Evolutionary conservation across 768 basidiomycete genomes (phyloP), one percentile per base, ranked within the genome.

Genomic region (Hericium erinaceus): DNA sequence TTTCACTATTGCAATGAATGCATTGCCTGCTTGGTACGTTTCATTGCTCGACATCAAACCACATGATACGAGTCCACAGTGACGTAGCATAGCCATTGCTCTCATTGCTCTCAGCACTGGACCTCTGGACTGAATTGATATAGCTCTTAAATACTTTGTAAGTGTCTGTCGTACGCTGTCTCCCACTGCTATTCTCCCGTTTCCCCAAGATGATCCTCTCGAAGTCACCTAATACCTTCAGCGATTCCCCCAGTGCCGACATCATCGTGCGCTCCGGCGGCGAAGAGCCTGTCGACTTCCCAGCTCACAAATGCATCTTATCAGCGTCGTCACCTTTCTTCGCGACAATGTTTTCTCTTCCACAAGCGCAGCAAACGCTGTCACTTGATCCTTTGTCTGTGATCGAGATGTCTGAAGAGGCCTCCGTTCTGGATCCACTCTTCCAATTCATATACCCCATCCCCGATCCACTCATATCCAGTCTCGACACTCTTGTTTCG

Each of bases 321-420:
- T 71, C 79, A 11, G 73, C 75, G 4, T 82, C 84, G 1, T 89
- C 87, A 5, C 76, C 82, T 2, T 84, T 89, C 70, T 90, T 89
- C 69, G 66, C 69, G 54, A 79, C 84, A 56, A 81, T 88, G 83
- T 84, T 89, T 64, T 68, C 79, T 20, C 71, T 88, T 16, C 84
- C 87, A 4, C 85, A 87, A 60, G 70, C 75, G 57, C 39, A 58
- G 12, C 20, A 54, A 9, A 52, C 58, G n/a, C 46, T 60, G 37
- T 63, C 66, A 22, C 37, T 48, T 39, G 64, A 65, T 16, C 59
- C 61, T 15, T 65, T 69, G 24, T 80, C 81, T 10, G 61, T 79
- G 51, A 74, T 89, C 28, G 78, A 81, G 2, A 72, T 87, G 4
- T 71, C 82, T 2, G 87, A 89, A 64, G 52, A 72, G 46, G 69